Base-by-base conservation (phyloP, 129 eudicot species). In the Pseudognaphalium luteoalbum region DNA sequence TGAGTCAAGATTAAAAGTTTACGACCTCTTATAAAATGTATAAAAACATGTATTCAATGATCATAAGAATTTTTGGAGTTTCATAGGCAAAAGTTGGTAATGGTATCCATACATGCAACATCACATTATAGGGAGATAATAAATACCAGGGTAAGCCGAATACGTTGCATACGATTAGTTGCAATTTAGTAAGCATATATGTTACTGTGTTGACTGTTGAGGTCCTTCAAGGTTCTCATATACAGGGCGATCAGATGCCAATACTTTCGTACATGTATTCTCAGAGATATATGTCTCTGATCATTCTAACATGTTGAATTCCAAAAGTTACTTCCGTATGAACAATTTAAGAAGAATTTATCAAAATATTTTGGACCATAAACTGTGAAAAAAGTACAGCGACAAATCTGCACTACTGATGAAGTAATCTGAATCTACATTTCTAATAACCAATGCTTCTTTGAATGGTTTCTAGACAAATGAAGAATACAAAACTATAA, bases 211-310 rank as follows among this genome's bases (percentile, higher is more conserved):
- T n/a, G n/a, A n/a, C n/a, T 96, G 91, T 87, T 87, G 91, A 74
- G 96, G 96, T 44, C 97, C 98, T 81, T 87, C 91, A 72, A 93
- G 92, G 76, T 93, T 89, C 83, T 90, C 98, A 68, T 88, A 91
- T 65, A 93, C 95, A 83, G 92, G 86, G 22, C 89, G 89, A 75
- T 96, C 90, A 83, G 90, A 93, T 34, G 95, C 89, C 70, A 93
- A 84, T 71, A 93, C 97, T 81, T 93, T 97, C 58, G 88, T 70
- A 97, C 98, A 93, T 33, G 97, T 93, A 74, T 93, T 97, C 87
- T 88, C 97, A 3, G 98, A 93, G 29, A 93, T 90, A 83, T 93
- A 79, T 93, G 87, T 35, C 91, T 89, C 80, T 93, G 98, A 42
- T 93, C 83, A 76, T 75, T 78, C 97, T 93, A 80, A 5, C 58